Evolutionary conservation across 345 rosid genomes (phyloP).

Genomic region (Rubroshorea leprosula): DNA sequence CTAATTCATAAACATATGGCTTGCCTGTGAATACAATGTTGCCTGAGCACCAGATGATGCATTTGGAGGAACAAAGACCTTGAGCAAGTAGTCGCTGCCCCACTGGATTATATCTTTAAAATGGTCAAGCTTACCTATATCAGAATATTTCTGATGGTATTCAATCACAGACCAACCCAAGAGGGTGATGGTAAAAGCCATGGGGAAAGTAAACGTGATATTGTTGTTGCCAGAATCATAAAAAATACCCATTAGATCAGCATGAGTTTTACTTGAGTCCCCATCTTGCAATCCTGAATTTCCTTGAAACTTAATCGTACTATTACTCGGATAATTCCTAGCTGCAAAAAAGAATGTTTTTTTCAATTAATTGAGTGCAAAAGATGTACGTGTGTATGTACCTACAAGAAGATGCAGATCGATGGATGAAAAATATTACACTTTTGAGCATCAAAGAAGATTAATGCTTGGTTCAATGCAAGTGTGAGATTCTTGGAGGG

Average conservation of each 20-base stretch:
- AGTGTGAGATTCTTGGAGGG: constrained; percentile 46
- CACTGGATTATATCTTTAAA: constrained; percentile 50
- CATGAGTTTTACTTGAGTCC: constrained; percentile 18
- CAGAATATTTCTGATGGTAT: constrained; percentile 46
- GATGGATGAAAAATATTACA: constrained; percentile 25
- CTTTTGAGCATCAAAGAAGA: constrained; percentile 61
- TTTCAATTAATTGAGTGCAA: no score
- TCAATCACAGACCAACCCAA: constrained; percentile 66
- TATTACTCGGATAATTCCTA: constrained; percentile 39
- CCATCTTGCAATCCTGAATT: constrained; percentile 58
- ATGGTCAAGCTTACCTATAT: constrained; percentile 52
- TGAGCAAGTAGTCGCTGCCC: constrained; percentile 57
- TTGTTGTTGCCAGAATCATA: constrained; percentile 62
- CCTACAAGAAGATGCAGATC: not conserved
- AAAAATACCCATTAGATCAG: constrained; percentile 46
- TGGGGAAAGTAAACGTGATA: constrained; percentile 57
- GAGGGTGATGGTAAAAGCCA: constrained; percentile 49
- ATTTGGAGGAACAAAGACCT: constrained; percentile 37
- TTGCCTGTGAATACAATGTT: constrained; percentile 53
- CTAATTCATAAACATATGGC: no score
- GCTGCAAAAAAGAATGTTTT: constrained; percentile 29
- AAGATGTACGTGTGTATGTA: no score
- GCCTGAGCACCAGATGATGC: constrained; percentile 15
- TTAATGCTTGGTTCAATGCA: constrained; percentile 46
- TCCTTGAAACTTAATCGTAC: constrained; percentile 48